Base-by-base conservation (phyloP, 2,329 filamentous ascomycete species). In the Laburnicola sp. region DNA sequence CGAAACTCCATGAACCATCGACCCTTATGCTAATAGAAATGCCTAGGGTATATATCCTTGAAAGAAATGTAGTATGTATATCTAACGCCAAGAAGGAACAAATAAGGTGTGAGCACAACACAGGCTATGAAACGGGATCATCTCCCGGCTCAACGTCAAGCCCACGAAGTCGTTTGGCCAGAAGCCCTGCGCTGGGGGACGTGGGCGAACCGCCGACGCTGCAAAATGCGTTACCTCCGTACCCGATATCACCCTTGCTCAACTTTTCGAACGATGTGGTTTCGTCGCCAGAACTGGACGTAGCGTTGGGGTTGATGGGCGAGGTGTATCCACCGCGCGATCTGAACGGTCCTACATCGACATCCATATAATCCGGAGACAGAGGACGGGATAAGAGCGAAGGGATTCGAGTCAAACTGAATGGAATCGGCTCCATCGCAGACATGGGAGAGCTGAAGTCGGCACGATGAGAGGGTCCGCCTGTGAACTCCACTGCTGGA, bases 151-250 rank as follows among this genome's bases (percentile, higher is more conserved):
- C 73, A 9, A 80, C 74, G 32, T 84, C 87, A 4, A 89, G 73
- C 4, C 83, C 82, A 57, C 84, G 81, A 38, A 93, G 74, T 50
- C 85, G 81, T 66, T 84, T 84, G 8, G 89, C 89, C 11, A 94
- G 75, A 11, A 94, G 72, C 2, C 88, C 83, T 62, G 90, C 86
- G 3, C 82, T 78, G 79, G 32, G 86, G 82, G 63, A 88, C 86
- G 31, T 85, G 80, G 21, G 54, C n/a, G 61, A 50, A n/a, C 62
- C 61, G 22, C 56, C 46, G 6, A 67, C 31, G n/a, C 65, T 62
- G 30, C 61, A 62, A 48, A 69, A 71, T 11, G 65, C 68, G 36
- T 70, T 70, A 5, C 66, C 65, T 8, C 67, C 77, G 48, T 73
- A 74, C n/a, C 73, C 72, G 28, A 71, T 70, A 53, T 90, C 85